Conservation (phyloP, 352 stramenopile species). For the Phytophthora lateralis region DNA sequence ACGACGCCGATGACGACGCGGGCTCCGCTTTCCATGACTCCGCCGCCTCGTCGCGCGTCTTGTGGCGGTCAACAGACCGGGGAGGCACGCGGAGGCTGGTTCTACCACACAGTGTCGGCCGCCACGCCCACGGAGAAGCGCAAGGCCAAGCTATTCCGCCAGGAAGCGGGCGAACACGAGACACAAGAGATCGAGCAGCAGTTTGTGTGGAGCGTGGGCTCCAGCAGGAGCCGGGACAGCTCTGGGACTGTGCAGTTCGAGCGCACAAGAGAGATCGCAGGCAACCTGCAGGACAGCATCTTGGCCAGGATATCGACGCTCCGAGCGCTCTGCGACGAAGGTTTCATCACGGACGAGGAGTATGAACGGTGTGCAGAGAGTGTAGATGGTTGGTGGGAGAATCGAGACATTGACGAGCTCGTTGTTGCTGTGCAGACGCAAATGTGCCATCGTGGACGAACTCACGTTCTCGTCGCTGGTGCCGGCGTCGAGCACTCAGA, state of each 20-base stretch:
- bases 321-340: slow-evolving; percentile 74
- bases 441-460: slow-evolving; percentile 78
- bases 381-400: background rate
- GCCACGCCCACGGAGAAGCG: slow-evolving; percentile 52
- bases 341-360: slow-evolving; percentile 79
- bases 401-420: background rate
- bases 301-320: slow-evolving; percentile 77
- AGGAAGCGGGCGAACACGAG: slow-evolving; percentile 35
- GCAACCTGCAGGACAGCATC: slow-evolving; percentile 56
- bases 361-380: slow-evolving; percentile 59
- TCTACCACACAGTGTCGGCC: slow-evolving; percentile 61
- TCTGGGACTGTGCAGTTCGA: slow-evolving; percentile 32
- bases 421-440: slow-evolving; percentile 47
- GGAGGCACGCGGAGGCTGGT: slow-evolving; percentile 33
- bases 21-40: slow-evolving; percentile 7
- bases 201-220: slow-evolving; percentile 30
- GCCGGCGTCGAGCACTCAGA: slow-evolving; percentile 32
- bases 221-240: slow-evolving; percentile 22
- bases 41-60: slow-evolving; percentile 24
- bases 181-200: slow-evolving; percentile 20
- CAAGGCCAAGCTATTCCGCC: slow-evolving; percentile 23
- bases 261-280: slow-evolving; percentile 44
- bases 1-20: slow-evolving; percentile 7
- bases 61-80: slow-evolving; percentile 46
- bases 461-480: slow-evolving; percentile 55